These are phyloP conservation scores for Kandelia obovata DNA, from an alignment of 345 rosid genomes.

Conservation along the genomic window DNA sequence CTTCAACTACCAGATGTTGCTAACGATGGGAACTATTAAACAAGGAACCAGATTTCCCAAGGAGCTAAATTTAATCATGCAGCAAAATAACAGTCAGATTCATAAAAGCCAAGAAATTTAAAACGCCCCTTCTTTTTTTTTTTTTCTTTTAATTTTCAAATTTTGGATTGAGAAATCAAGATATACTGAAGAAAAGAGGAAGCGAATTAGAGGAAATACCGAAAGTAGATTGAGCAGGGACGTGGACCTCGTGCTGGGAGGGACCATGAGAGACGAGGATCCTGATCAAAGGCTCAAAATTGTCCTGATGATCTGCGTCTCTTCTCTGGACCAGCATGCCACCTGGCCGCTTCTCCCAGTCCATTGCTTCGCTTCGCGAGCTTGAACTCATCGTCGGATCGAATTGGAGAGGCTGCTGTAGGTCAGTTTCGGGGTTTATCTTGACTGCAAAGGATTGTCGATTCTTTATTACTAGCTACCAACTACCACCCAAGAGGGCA, in stretches of 20 bases:
- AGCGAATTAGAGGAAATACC: slow-evolving; percentile 34
- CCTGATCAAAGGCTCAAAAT: slow-evolving; percentile 33
- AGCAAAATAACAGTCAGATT: no score
- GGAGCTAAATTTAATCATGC: no score
- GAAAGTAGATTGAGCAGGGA: slow-evolving; percentile 52
- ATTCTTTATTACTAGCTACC: no score
- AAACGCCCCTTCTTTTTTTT: no score
- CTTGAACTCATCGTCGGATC: slow-evolving; percentile 5
- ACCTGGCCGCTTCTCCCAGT: slow-evolving; percentile 47
- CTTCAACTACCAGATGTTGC: no score
- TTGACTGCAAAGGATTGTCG: not conserved
- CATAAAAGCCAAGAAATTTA: no score
- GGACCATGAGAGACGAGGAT: slow-evolving; percentile 49
- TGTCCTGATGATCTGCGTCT: slow-evolving; percentile 30
- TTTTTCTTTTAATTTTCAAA: no score
- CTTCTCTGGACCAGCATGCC: slow-evolving; percentile 60
- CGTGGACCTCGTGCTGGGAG: slow-evolving; percentile 41
- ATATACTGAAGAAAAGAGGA: not conserved
- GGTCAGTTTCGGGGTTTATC: not conserved
- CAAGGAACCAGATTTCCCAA: no score
- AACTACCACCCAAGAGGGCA: no score
- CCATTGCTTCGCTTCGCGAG: slow-evolving; percentile 23
- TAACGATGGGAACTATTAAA: no score
- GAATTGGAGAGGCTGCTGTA: not conserved
- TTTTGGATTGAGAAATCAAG: not conserved